Percentiles rank a stretch among this genome's conserved stretches.
These are phyloP conservation scores for Streptanthus diversifolius DNA, from an alignment of 345 rosid species.

Conservation along the genomic window DNA sequence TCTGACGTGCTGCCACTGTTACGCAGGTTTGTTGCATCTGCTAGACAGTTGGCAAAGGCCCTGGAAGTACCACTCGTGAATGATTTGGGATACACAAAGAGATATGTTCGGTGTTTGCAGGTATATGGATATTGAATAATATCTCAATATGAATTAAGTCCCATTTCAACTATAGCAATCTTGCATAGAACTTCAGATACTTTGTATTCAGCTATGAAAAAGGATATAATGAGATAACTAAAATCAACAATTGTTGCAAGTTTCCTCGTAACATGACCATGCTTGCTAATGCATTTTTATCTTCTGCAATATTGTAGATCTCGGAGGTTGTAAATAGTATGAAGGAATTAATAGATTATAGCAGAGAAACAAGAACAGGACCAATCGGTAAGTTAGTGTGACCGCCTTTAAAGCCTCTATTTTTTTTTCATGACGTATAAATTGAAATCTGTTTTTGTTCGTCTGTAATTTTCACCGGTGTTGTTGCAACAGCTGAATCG, in stretches of 20 bases:
- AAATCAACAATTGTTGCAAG: neutral
- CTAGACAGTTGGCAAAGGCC: slow-evolving; percentile 95
- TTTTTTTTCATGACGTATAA: neutral
- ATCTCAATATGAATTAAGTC: neutral
- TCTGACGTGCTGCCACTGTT: slow-evolving; percentile 20
- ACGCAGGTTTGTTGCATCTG: slow-evolving; percentile 88
- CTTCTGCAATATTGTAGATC: slow-evolving; percentile 31
- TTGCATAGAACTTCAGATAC: neutral
- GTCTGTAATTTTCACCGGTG: neutral
- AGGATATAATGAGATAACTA: neutral
- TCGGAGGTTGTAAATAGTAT: slow-evolving; percentile 98
- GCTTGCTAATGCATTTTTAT: slow-evolving; percentile 2
- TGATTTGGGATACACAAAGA: slow-evolving; percentile 97
- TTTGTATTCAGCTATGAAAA: neutral
- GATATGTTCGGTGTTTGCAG: slow-evolving; percentile 99
- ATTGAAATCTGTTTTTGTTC: neutral
- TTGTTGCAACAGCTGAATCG: neutral
- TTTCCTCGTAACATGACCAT: neutral
- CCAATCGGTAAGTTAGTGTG: slow-evolving; percentile 77
- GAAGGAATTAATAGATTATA: slow-evolving; percentile 99
- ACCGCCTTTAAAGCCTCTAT: neutral
- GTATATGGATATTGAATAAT: slow-evolving; percentile 33
- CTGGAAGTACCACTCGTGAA: slow-evolving; percentile 96
- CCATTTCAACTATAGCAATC: neutral
- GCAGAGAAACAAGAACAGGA: slow-evolving; percentile 84